A percentile compares a stretch with the other conserved stretches of the same genome.
These are phyloP conservation scores for Oryza glumipatula DNA, from an alignment of 176 grass and related monocot genomes.

Conservation along the genomic window DNA sequence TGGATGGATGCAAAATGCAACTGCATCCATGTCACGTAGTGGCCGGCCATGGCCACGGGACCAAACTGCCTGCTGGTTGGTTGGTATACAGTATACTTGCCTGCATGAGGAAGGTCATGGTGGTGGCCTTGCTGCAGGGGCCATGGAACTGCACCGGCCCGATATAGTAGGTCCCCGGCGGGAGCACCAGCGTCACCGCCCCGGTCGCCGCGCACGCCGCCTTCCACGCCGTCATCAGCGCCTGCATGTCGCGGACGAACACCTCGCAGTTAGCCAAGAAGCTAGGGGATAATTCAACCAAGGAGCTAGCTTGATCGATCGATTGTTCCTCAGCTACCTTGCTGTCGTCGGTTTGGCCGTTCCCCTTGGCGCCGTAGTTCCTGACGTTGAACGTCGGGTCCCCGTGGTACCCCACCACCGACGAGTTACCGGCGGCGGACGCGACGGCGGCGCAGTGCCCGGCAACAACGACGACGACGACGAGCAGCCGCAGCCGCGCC, in stretches of 20 bases:
- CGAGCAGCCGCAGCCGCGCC: conserved; percentile 2
- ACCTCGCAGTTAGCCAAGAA: not conserved
- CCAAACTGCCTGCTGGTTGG: not conserved
- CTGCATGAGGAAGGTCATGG: conserved; percentile 55
- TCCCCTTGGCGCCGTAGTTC: conserved; percentile 53
- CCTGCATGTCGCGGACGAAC: not conserved
- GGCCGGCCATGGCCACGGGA: not conserved
- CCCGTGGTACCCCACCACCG: not conserved
- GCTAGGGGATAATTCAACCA: not conserved
- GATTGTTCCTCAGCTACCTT: conserved; percentile 30
- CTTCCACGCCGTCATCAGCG: conserved; percentile 55
- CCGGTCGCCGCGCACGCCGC: conserved; percentile 48
- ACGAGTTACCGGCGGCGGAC: not conserved
- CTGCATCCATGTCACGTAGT: not conserved
- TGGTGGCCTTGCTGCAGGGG: conserved; percentile 47
- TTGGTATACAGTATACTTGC: conserved; percentile 31
- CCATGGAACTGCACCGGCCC: conserved; percentile 55
- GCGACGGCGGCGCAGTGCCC: not conserved
- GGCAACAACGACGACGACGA: not conserved
- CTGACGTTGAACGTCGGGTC: conserved; percentile 31
- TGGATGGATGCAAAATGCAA: not conserved
- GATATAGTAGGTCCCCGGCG: conserved; percentile 47
- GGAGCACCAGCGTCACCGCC: conserved; percentile 43
- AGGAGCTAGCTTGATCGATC: not conserved
- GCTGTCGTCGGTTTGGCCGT: conserved; percentile 47